phyloP scores from a whole-genome alignment of 768 basidiomycete species.

The Lentinula sp. region DNA sequence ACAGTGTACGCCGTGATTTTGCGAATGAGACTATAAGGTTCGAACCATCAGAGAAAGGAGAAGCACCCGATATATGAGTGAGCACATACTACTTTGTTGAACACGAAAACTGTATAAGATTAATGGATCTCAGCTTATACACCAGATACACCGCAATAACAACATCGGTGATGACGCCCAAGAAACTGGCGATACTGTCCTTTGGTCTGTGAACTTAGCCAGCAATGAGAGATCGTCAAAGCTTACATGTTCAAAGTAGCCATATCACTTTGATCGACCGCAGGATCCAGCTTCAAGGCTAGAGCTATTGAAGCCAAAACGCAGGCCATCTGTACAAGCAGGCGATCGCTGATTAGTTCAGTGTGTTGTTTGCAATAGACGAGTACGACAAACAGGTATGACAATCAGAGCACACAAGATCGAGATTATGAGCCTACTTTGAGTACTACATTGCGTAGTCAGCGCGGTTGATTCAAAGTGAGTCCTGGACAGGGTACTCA shows the following conservation, averaged over 20 bases:
- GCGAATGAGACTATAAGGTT: not conserved
- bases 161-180: not conserved
- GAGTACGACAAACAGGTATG: not conserved
- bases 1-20: slow-evolving; percentile 1
- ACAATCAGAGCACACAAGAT: not conserved
- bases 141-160: not conserved
- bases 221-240: not conserved
- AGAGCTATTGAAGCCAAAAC: not conserved
- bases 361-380: not conserved
- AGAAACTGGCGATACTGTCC: not conserved
- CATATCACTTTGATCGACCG: not conserved
- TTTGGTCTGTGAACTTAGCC: not conserved
- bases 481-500: not conserved
- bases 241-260: not conserved
- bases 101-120: not conserved
- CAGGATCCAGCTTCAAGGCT: not conserved
- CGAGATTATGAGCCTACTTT: not conserved
- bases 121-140: not conserved
- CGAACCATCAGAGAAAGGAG: not conserved
- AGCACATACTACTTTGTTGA: not conserved
- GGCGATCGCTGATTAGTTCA: not conserved
- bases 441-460: not conserved
- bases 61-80: not conserved
- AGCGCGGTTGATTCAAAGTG: not conserved
- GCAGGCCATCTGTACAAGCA: not conserved